phyloP scores from a whole-genome alignment of 805 yeast species.

The Schizosaccharomyces japonicus region DNA sequence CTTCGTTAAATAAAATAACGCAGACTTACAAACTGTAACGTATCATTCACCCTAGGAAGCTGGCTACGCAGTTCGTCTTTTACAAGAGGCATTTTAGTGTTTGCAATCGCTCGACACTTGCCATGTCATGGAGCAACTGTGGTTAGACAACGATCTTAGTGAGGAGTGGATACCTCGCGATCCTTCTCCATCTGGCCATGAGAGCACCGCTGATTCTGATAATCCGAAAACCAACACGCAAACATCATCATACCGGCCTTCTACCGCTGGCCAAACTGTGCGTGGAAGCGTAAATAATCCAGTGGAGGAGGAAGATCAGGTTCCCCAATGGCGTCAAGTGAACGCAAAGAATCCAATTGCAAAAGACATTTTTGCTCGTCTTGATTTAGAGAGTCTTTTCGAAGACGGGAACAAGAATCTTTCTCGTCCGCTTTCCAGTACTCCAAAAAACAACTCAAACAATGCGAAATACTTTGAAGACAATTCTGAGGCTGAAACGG shows the following conservation, averaged over 20 bases:
- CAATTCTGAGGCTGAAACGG: no score
- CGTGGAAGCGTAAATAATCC: background rate
- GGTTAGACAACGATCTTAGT: background rate
- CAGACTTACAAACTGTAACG: no score
- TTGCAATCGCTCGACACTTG: no score
- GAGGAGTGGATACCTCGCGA: conserved; percentile 1
- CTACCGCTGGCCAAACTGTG: no score
- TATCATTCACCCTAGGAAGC: no score
- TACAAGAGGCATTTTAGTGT: no score
- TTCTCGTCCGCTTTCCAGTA: background rate
- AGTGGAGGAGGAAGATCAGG: background rate
- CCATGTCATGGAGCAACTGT: background rate
- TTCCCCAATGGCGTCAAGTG: conserved; percentile 1
- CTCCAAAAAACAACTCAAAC: background rate
- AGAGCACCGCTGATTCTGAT: background rate
- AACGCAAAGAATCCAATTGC: conserved; percentile 1
- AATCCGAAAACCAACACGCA: background rate
- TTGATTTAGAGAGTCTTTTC: background rate
- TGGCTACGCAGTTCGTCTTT: no score
- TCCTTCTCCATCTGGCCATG: background rate
- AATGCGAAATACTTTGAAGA: no score
- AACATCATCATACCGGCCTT: no score
- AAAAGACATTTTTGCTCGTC: background rate
- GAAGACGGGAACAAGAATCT: background rate
- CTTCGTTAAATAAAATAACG: no score